phyloP scores from a whole-genome alignment of 495 filamentous ascomycete species.

The Pseudevernia furfuracea region DNA sequence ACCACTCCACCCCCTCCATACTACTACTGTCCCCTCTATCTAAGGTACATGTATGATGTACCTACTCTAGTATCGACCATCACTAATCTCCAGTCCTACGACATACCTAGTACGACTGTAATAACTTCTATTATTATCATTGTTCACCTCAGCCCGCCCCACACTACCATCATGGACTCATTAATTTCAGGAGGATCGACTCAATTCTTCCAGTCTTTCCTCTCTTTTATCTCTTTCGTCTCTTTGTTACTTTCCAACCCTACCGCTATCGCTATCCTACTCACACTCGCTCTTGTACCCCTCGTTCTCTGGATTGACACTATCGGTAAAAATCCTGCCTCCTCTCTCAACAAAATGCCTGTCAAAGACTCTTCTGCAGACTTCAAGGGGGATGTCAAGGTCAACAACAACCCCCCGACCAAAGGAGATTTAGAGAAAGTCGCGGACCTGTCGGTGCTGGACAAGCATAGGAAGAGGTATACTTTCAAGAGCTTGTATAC shows the following conservation, averaged over 20 bases:
- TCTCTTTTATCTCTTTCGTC: not conserved
- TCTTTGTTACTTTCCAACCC: not conserved
- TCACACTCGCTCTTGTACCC: not conserved
- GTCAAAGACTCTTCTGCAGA: slow-evolving; percentile 13
- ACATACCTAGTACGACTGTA: too few species aligned
- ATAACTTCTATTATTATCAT: not conserved
- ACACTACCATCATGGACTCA: not conserved
- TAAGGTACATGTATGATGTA: too few species aligned
- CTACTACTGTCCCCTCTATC: not conserved
- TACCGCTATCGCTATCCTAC: not conserved
- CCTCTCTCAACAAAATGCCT: not conserved
- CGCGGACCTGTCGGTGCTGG: slow-evolving; percentile 54
- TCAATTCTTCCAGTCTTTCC: not conserved
- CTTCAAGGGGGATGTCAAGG: slow-evolving; percentile 23
- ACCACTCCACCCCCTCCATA: too few species aligned
- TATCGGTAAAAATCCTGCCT: not conserved
- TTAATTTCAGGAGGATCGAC: slow-evolving; percentile 9
- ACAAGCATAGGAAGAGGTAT: slow-evolving; percentile 51
- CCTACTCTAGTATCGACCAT: too few species aligned
- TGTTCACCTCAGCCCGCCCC: too few species aligned
- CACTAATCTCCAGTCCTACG: too few species aligned
- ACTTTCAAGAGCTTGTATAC: slow-evolving; percentile 62
- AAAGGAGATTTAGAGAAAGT: slow-evolving; percentile 41
- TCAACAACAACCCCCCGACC: slow-evolving; percentile 44
- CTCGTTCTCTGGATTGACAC: not conserved